Evolutionary conservation across 2,329 filamentous ascomycete genomes (phyloP).

Genomic region (Verticillium alfalfae): DNA sequence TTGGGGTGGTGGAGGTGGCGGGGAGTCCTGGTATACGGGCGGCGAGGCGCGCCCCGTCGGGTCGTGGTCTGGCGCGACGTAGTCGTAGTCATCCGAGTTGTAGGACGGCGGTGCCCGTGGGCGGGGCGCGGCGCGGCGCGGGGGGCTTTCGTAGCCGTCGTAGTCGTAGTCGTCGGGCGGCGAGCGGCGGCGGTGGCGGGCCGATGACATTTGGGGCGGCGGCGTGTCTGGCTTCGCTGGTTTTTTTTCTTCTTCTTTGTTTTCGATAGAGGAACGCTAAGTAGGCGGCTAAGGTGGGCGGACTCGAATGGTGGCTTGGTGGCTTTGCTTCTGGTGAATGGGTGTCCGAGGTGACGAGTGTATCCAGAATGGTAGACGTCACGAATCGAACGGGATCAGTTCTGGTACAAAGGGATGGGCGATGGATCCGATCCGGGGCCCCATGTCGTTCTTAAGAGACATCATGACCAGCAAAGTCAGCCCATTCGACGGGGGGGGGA

Average conservation of each 20-base stretch:
- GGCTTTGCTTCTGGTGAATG: too few relatives aligned
- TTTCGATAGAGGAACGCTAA: neutral
- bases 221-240: neutral
- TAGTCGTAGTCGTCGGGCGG: constrained; percentile 2
- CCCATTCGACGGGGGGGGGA: neutral
- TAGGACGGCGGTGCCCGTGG: neutral
- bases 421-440: neutral
- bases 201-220: neutral
- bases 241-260: neutral
- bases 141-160: constrained; percentile 1
- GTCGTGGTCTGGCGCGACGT: neutral
- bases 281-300: neutral
- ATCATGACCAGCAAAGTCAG: neutral
- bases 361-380: neutral
- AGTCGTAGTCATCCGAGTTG: constrained; percentile 1
- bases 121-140: constrained; percentile 2
- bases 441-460: neutral
- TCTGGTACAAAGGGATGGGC: neutral
- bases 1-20: neutral
- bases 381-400: neutral
- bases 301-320: too few relatives aligned
- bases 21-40: neutral
- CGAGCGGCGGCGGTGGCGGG: neutral
- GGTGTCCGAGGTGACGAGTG: neutral
- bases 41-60: neutral